Conservation (phyloP, 306 rosid species). For the Vigna trinervia region DNA sequence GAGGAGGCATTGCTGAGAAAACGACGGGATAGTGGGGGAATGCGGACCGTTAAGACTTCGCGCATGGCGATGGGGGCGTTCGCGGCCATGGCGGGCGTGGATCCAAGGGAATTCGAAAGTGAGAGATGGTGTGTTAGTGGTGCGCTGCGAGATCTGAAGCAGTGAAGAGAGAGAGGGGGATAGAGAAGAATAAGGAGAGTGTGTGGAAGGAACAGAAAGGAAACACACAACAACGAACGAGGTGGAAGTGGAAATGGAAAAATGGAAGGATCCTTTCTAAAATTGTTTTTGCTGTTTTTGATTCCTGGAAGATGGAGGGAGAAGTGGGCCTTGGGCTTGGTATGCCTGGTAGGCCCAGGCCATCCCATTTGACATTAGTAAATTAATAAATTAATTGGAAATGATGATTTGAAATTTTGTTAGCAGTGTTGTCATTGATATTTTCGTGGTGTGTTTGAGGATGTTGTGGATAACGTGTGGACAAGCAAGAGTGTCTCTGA, state of each 20-base stretch:
- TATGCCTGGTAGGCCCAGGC: background rate
- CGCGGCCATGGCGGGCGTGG: slow-evolving; percentile 59
- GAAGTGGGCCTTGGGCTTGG: background rate
- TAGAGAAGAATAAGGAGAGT: slow-evolving; percentile 41
- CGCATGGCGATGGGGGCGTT: slow-evolving; percentile 77
- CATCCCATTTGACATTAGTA: background rate
- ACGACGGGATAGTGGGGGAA: background rate
- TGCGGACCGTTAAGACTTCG: slow-evolving; percentile 70
- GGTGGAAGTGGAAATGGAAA: slow-evolving; percentile 18
- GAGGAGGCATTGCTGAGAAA: slow-evolving; percentile 3
- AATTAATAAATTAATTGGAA: background rate
- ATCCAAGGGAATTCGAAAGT: slow-evolving; percentile 25
- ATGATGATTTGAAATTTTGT: background rate
- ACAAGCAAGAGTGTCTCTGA: background rate
- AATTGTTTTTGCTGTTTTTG: slow-evolving; percentile 10
- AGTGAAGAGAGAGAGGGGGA: background rate
- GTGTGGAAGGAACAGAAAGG: slow-evolving; percentile 31
- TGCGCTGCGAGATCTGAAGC: slow-evolving; percentile 56
- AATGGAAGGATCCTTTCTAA: slow-evolving; percentile 32
- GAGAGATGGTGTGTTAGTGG: slow-evolving; percentile 26
- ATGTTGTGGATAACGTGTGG: background rate
- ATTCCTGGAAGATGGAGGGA: background rate
- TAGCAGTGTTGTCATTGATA: background rate
- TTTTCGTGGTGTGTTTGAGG: background rate
- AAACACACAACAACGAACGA: slow-evolving; percentile 1